Conservation (phyloP, 768 basidiomycete genomes). For the Kwoniella sp. region DNA sequence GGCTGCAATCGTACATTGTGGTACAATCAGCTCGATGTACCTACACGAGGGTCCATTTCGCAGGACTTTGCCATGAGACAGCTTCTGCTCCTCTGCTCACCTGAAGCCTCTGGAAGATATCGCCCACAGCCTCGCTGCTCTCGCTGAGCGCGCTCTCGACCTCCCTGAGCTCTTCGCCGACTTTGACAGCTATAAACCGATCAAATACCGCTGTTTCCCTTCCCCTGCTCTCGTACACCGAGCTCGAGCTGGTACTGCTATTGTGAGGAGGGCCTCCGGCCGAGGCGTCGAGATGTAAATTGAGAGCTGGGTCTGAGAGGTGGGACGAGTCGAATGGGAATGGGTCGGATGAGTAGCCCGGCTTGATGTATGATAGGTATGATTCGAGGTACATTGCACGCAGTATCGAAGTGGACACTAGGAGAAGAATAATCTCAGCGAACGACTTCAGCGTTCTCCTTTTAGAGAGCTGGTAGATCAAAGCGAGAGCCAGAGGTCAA, state of each 20-base stretch:
- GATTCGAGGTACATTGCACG: conserved; percentile 25
- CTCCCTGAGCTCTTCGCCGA: conserved; percentile 39
- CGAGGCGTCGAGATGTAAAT: neutral
- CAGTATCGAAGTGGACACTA: conserved; percentile 40
- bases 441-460: neutral
- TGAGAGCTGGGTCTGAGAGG: neutral
- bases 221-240: conserved; percentile 22
- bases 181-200: conserved; percentile 43
- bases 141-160: conserved; percentile 42
- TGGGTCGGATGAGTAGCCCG: conserved; percentile 34
- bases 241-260: neutral
- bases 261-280: neutral
- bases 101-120: conserved; percentile 41
- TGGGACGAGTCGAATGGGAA: conserved; percentile 35
- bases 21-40: too few relatives aligned
- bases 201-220: conserved; percentile 47
- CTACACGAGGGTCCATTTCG: too few relatives aligned
- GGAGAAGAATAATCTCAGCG: neutral
- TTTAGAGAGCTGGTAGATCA: neutral
- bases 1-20: too few relatives aligned
- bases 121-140: conserved; percentile 33
- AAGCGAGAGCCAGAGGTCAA: neutral
- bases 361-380: conserved; percentile 24
- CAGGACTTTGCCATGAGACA: neutral
- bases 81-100: too few relatives aligned